phyloP scores from a whole-genome alignment of 345 rosid genomes.

The Acer yangbiense region DNA sequence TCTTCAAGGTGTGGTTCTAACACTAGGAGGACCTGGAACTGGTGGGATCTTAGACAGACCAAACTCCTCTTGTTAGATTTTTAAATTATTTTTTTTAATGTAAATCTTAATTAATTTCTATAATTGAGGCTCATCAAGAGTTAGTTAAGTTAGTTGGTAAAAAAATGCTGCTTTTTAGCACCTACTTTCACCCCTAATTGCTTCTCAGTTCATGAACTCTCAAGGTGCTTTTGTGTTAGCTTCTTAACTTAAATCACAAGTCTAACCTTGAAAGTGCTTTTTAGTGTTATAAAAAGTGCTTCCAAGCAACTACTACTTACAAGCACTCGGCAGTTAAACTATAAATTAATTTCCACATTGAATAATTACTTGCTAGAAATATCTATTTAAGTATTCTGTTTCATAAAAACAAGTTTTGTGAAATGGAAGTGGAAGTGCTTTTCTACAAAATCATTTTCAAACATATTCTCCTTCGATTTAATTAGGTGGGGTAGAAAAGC shows the following conservation, averaged over 20 bases:
- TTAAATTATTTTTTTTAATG: neutral
- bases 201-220: neutral
- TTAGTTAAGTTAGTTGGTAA: slow-evolving; percentile 2
- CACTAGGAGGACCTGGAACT: slow-evolving; percentile 73
- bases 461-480: neutral
- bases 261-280: neutral
- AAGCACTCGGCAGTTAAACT: neutral
- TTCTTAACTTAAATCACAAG: neutral
- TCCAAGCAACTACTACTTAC: neutral
- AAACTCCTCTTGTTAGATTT: neutral
- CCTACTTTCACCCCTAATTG: neutral
- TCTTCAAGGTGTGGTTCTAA: slow-evolving; percentile 66
- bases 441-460: neutral
- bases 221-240: neutral
- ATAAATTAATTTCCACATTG: too few relatives aligned
- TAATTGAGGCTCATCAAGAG: neutral
- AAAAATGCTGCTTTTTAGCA: neutral
- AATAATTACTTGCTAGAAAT: too few relatives aligned
- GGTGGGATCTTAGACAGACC: slow-evolving; percentile 25
- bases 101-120: neutral
- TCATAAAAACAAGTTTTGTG: neutral
- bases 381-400: too few relatives aligned
- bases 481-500: neutral
- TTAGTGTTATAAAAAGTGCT: neutral
- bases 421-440: neutral